Base-by-base conservation (phyloP, 139 green algal genomes). In the Microglena sp. region DNA sequence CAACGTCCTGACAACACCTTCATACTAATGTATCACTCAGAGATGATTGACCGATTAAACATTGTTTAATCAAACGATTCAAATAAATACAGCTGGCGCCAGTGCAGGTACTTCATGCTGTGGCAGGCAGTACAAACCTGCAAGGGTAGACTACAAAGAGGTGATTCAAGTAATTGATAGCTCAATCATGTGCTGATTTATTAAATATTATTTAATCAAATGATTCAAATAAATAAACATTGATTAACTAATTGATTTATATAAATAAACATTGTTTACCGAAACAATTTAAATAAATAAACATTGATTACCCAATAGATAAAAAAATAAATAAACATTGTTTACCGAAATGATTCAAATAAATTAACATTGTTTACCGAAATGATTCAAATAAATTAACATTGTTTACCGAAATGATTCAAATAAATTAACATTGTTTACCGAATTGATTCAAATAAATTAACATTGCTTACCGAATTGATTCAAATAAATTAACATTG, bases 71-170 rank as follows among this genome's bases (percentile, higher is more conserved):
- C n/a, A n/a, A n/a, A n/a, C n/a, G n/a, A n/a, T n/a, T n/a, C n/a
- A n/a, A n/a, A n/a, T n/a, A n/a, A n/a, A n/a, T n/a, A n/a, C 55
- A 99, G 81, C 70, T 99, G 79, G 61, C 94, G 88, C 78, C 88
- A 99, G 72, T 96, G 87, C 30, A 99, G 73, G 50, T 88, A 82
- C 68, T 95, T 69, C 72, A 99, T 64, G 57, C 77, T 91, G 82
- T 99, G 94, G 83, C 94, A 99, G 0, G 93, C 89, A 32, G 94
- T 89, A 77, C 94, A 99, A 45, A 99, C 94, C 78, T 93, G 74
- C 31, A 5, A 11, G 50, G 21, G 50, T 26, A 27, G 21, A 6
- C 11, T 32, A 24, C 18, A 32, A 6, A 59, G 21, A 59, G 50
- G 21, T 6, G 21, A 6, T 11, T 6, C 15, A n/a, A 11, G 15